A percentile compares a stretch with the other conserved stretches of the same genome.
Conservation (phyloP, 2,329 filamentous ascomycete genomes). For the Neurospora sp. region DNA sequence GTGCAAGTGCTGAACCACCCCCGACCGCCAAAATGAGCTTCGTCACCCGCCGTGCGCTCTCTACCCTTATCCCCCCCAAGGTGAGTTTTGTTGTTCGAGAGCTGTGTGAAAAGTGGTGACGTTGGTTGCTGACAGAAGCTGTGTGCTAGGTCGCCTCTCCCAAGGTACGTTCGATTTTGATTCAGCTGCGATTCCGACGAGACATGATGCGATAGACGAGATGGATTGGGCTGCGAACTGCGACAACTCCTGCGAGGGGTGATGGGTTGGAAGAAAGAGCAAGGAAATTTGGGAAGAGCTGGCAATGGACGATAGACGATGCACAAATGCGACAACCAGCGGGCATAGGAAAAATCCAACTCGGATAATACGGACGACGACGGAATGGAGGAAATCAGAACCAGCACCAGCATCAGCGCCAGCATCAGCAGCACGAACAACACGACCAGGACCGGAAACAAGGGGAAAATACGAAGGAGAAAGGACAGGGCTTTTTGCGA, state of each 20-base stretch:
- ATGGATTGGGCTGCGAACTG: background rate
- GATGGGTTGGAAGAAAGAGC: background rate
- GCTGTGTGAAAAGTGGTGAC: background rate
- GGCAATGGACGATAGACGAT: too few relatives aligned
- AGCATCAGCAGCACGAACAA: too few relatives aligned
- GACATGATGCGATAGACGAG: background rate
- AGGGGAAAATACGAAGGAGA: too few relatives aligned
- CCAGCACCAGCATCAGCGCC: too few relatives aligned
- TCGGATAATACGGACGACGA: too few relatives aligned
- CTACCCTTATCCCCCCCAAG: slow-evolving; percentile 98
- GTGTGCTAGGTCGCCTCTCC: slow-evolving; percentile 67
- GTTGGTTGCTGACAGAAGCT: slow-evolving; percentile 5
- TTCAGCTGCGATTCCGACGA: slow-evolving; percentile 1
- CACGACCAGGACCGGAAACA: too few relatives aligned
- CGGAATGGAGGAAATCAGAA: too few relatives aligned
- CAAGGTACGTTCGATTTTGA: slow-evolving; percentile 50
- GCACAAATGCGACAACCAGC: too few relatives aligned
- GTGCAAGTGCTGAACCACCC: slow-evolving; percentile 14
- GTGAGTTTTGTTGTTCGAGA: slow-evolving; percentile 38
- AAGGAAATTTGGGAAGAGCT: background rate
- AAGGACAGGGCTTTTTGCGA: too few relatives aligned
- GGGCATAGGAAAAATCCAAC: too few relatives aligned
- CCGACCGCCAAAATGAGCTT: slow-evolving; percentile 70
- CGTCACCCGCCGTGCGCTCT: slow-evolving; percentile 82
- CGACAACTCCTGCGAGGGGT: background rate